Percentiles rank a stretch among this genome's conserved stretches.
These are phyloP conservation scores for Gossypium bickii DNA, from an alignment of 345 rosid genomes.

Conservation along the genomic window DNA sequence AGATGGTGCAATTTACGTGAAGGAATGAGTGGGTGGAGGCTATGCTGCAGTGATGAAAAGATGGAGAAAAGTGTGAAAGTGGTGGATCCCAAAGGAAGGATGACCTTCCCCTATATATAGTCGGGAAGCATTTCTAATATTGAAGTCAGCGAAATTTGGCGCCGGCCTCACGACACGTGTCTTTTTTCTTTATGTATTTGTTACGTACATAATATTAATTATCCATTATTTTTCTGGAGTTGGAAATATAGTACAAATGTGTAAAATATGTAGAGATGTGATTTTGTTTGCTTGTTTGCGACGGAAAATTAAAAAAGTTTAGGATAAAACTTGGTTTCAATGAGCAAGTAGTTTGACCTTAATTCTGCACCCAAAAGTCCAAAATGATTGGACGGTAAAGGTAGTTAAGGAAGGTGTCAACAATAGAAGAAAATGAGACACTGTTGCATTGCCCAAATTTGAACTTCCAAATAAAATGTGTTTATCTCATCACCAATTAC, in stretches of 20 bases:
- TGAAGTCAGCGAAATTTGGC: slow-evolving; percentile 45
- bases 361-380: not conserved
- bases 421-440: slow-evolving; percentile 6
- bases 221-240: not conserved
- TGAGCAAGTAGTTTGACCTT: not conserved
- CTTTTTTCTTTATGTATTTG: not conserved
- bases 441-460: not conserved
- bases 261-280: no score
- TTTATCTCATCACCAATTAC: not conserved
- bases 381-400: slow-evolving; percentile 37
- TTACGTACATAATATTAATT: not conserved
- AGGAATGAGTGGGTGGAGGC: not conserved
- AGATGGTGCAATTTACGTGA: not conserved
- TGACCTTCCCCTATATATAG: slow-evolving; percentile 17
- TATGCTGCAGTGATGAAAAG: not conserved
- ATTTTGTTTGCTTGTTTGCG: no score
- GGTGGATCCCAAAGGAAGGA: slow-evolving; percentile 4
- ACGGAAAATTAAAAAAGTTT: no score
- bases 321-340: no score
- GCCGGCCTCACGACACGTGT: slow-evolving; percentile 35
- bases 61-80: not conserved
- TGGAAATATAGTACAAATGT: no score
- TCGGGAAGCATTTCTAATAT: not conserved
- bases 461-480: not conserved
- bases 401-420: not conserved